phyloP scores from a whole-genome alignment of 177 flowering plant genomes.

The Vitis hybrid region DNA sequence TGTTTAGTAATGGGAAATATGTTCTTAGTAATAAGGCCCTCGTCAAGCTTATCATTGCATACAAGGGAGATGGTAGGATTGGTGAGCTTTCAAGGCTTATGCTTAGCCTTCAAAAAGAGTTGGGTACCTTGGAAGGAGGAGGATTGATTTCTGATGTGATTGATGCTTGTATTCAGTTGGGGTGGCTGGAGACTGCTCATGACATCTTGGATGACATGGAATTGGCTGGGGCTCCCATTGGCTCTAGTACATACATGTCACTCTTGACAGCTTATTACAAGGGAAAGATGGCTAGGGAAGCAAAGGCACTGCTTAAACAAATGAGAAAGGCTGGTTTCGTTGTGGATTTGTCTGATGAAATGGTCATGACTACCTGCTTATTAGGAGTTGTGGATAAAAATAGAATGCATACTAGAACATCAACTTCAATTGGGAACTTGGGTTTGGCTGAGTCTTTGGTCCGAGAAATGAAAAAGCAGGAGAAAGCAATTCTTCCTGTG shows the following conservation, averaged over 20 bases:
- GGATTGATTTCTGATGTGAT: slow-evolving; percentile 45
- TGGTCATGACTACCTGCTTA: slow-evolving; percentile 25
- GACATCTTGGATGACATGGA: slow-evolving; percentile 84
- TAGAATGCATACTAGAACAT: slow-evolving; percentile 1
- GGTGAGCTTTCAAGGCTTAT: slow-evolving; percentile 56
- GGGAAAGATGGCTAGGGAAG: slow-evolving; percentile 52
- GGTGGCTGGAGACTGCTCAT: slow-evolving; percentile 84
- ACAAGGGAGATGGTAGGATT: slow-evolving; percentile 36
- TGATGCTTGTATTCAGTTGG: slow-evolving; percentile 59
- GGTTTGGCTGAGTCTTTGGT: slow-evolving; percentile 38
- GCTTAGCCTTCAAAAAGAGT: slow-evolving; percentile 34
- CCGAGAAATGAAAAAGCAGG: slow-evolving; percentile 33
- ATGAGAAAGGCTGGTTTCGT: slow-evolving; percentile 47
- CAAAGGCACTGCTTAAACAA: slow-evolving; percentile 55
- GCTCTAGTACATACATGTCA: slow-evolving; percentile 28
- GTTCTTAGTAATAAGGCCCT: slow-evolving; percentile 46
- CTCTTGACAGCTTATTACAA: slow-evolving; percentile 60
- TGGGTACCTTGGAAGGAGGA: slow-evolving; percentile 18
- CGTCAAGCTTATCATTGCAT: slow-evolving; percentile 58
- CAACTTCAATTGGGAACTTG: slow-evolving; percentile 17
- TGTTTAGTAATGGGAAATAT: slow-evolving; percentile 47
- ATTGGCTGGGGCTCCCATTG: slow-evolving; percentile 31
- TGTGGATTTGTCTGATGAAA: slow-evolving; percentile 24
- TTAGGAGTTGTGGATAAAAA: slow-evolving; percentile 12
- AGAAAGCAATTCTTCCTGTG: slow-evolving; percentile 18